Percentiles rank a stretch among this genome's conserved stretches.
phyloP scores from a whole-genome alignment of 352 stramenopile species.

The Pilasporangium apinafurcum region DNA sequence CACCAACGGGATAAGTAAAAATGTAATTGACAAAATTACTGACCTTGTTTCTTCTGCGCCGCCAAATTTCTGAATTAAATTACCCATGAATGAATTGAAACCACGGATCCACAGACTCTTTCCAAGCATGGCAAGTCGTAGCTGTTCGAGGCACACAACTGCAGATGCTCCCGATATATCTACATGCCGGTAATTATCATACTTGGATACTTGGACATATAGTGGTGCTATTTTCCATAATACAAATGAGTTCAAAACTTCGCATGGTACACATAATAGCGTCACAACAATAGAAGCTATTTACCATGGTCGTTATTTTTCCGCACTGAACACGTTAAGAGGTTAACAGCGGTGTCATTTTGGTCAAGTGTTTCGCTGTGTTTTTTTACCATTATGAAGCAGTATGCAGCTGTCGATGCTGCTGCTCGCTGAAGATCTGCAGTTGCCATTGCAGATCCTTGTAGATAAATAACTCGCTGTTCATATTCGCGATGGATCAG shows the following conservation, averaged over 20 bases:
- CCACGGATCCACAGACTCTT: conserved; percentile 72
- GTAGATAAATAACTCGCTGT: conserved; percentile 66
- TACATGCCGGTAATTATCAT: conserved; percentile 65
- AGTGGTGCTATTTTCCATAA: conserved; percentile 28
- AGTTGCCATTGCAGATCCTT: conserved; percentile 70
- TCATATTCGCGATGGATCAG: conserved; percentile 71
- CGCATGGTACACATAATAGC: too few species aligned
- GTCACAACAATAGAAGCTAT: not conserved
- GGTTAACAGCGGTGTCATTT: conserved; percentile 65
- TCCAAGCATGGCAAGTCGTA: conserved; percentile 64
- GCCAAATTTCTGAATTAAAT: conserved; percentile 56
- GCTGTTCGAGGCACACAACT: conserved; percentile 71
- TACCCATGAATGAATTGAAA: conserved; percentile 69
- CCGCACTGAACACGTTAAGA: conserved; percentile 71
- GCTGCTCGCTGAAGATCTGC: conserved; percentile 58
- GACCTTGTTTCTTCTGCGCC: conserved; percentile 37
- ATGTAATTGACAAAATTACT: not conserved
- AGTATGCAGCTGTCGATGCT: conserved; percentile 40
- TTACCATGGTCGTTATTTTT: conserved; percentile 67
- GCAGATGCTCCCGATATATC: conserved; percentile 63
- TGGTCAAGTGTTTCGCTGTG: conserved; percentile 44
- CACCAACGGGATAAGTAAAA: not conserved
- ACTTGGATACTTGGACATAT: conserved; percentile 75
- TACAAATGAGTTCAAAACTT: not conserved
- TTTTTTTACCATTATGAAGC: conserved; percentile 76